A percentile compares a stretch with the other conserved stretches of the same genome.
phyloP scores from a whole-genome alignment of 1,284 basidiomycete species.

The Puccinia horiana region DNA sequence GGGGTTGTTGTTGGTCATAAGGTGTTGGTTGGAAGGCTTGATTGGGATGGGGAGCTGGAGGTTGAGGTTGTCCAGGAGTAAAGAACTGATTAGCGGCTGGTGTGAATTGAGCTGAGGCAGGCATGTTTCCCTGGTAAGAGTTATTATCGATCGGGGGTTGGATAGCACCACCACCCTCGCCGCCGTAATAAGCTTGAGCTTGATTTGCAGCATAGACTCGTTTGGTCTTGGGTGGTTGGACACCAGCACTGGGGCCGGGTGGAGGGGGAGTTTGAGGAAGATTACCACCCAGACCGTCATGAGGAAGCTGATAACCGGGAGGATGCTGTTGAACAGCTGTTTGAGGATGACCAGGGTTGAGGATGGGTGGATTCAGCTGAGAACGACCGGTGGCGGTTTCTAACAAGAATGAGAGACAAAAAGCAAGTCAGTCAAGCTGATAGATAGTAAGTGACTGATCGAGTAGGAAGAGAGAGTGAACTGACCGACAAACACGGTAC shows the following conservation, averaged over 20 bases:
- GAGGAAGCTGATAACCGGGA: conserved; percentile 37
- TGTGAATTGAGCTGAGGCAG: conserved; percentile 13
- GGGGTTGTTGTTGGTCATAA: conserved; percentile 27
- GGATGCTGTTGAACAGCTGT: conserved; percentile 15
- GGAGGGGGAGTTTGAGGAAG: conserved; percentile 35
- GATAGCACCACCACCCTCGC: conserved; percentile 3
- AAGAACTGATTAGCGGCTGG: conserved; percentile 34
- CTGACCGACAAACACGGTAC: conserved; percentile 42
- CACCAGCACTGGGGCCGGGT: conserved; percentile 14
- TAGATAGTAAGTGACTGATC: background rate
- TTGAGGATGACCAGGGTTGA: background rate
- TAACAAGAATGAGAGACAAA: background rate
- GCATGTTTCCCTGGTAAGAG: conserved; percentile 9
- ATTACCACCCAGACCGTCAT: conserved; percentile 13
- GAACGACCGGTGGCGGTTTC: conserved; percentile 41
- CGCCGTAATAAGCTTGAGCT: conserved; percentile 47
- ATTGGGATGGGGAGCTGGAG: conserved; percentile 26
- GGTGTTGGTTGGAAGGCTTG: conserved; percentile 28
- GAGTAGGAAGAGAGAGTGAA: background rate
- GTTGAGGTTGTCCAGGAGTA: conserved; percentile 31
- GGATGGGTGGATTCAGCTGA: conserved; percentile 26
- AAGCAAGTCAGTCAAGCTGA: too few species aligned
- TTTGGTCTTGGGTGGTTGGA: conserved; percentile 26
- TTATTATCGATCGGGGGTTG: conserved; percentile 13
- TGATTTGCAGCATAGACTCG: conserved; percentile 47